phyloP scores from a whole-genome alignment of 2,329 filamentous ascomycete genomes.

The Fusarium virguliforme region DNA sequence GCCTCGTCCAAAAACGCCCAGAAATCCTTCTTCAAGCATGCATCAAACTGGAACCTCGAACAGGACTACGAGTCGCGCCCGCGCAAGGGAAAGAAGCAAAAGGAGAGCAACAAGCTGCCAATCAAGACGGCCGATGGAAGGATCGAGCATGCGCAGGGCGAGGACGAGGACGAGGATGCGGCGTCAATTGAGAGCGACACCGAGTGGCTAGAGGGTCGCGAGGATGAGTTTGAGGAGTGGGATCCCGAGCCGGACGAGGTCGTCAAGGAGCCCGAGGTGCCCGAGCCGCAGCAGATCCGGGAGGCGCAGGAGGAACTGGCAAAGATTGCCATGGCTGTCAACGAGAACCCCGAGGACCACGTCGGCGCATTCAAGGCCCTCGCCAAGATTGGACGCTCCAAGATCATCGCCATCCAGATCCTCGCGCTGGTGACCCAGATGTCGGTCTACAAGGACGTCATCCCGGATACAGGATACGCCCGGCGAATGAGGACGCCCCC shows the following conservation, averaged over 20 bases:
- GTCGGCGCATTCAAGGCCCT: constrained; percentile 83
- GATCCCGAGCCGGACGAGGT: constrained; percentile 65
- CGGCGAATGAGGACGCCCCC: constrained; percentile 80
- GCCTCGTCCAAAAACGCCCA: constrained; percentile 62
- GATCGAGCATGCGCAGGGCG: constrained; percentile 72
- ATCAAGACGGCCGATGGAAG: constrained; percentile 88
- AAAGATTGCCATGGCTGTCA: constrained; percentile 83
- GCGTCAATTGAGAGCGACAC: constrained; percentile 73
- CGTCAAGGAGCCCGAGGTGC: constrained; percentile 74
- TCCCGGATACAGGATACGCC: constrained; percentile 97
- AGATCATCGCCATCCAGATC: constrained; percentile 84
- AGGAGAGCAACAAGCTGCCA: constrained; percentile 82
- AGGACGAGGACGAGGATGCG: constrained; percentile 68
- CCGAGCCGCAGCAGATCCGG: constrained; percentile 84
- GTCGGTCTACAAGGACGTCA: constrained; percentile 94
- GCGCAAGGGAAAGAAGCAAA: constrained; percentile 83
- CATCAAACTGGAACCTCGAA: constrained; percentile 90
- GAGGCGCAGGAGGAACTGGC: constrained; percentile 95
- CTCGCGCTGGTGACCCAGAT: constrained; percentile 89
- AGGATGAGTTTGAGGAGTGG: constrained; percentile 67
- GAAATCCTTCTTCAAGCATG: constrained; percentile 80
- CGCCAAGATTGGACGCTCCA: constrained; percentile 79
- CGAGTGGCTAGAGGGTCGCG: constrained; percentile 75
- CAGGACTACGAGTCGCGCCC: constrained; percentile 89
- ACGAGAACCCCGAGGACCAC: constrained; percentile 95